Conservation (phyloP, 345 rosid species). For the Eucalyptus melliodora region DNA sequence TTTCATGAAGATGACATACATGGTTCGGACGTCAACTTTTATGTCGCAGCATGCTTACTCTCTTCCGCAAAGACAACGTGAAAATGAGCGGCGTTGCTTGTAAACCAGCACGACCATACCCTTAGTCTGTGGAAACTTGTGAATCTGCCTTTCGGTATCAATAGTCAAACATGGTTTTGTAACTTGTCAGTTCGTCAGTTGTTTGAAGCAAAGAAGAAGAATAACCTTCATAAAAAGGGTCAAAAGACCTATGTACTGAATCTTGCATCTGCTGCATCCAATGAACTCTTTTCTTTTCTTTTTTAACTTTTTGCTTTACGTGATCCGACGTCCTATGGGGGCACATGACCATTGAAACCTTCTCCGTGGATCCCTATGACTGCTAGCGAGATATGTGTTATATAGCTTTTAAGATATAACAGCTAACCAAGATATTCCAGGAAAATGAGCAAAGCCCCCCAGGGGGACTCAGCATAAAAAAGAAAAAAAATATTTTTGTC, state of each 20-base stretch:
- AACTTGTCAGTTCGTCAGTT: not conserved
- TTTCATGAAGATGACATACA: not conserved
- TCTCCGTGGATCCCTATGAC: not conserved
- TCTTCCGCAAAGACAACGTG: not conserved
- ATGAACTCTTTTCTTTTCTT: not conserved
- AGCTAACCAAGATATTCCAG: not conserved
- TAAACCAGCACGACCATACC: not conserved
- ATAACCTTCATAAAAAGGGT: not conserved
- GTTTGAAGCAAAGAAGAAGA: not conserved
- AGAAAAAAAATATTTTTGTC: accelerated
- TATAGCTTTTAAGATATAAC: not conserved
- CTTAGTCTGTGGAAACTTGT: not conserved
- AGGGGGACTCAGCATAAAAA: not conserved
- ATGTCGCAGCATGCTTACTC: not conserved
- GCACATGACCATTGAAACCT: not conserved
- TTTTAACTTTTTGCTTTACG: not conserved
- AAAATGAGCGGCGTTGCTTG: not conserved
- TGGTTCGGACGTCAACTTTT: not conserved
- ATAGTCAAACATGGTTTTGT: not conserved
- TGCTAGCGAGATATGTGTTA: not conserved
- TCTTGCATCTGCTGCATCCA: not conserved
- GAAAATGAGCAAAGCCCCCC: not conserved
- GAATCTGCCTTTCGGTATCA: not conserved
- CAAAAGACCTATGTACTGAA: not conserved
- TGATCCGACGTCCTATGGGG: not conserved